phyloP scores from a whole-genome alignment of 306 rosid species.

The Prinsepia uniflora region DNA sequence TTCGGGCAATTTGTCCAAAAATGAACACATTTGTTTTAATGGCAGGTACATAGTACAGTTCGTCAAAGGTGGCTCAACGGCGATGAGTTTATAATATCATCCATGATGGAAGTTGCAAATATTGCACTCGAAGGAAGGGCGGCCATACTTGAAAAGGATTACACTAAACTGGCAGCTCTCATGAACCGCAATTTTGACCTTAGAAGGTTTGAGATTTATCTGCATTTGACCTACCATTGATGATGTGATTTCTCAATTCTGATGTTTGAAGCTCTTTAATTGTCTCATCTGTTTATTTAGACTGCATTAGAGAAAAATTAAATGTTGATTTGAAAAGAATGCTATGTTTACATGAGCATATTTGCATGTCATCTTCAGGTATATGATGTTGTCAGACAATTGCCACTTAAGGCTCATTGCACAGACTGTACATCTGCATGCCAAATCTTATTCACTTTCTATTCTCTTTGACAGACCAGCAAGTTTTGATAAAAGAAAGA shows the following conservation, averaged over 20 bases:
- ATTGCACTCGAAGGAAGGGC: conserved; percentile 68
- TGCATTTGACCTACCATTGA: neutral
- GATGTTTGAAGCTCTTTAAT: neutral
- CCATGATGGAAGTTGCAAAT: conserved; percentile 70
- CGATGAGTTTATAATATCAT: conserved; percentile 66
- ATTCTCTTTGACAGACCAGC: neutral
- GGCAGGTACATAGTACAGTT: conserved; percentile 81
- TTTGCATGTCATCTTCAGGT: neutral
- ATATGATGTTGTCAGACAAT: neutral
- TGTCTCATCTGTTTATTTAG: neutral
- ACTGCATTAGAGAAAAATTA: neutral
- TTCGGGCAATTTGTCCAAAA: neutral
- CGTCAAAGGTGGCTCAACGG: conserved; percentile 86
- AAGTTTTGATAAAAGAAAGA: neutral
- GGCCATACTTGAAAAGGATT: conserved; percentile 56
- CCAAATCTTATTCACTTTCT: neutral
- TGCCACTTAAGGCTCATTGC: neutral
- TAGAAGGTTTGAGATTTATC: conserved; percentile 53
- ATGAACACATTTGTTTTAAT: neutral
- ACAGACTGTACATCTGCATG: neutral
- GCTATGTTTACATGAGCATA: conserved; percentile 2
- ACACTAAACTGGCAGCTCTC: conserved; percentile 58
- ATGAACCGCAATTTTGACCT: conserved; percentile 80
- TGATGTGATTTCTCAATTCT: neutral
- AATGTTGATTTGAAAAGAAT: neutral